phyloP scores from a whole-genome alignment of 1,284 basidiomycete species.

The Boletus sp. region DNA sequence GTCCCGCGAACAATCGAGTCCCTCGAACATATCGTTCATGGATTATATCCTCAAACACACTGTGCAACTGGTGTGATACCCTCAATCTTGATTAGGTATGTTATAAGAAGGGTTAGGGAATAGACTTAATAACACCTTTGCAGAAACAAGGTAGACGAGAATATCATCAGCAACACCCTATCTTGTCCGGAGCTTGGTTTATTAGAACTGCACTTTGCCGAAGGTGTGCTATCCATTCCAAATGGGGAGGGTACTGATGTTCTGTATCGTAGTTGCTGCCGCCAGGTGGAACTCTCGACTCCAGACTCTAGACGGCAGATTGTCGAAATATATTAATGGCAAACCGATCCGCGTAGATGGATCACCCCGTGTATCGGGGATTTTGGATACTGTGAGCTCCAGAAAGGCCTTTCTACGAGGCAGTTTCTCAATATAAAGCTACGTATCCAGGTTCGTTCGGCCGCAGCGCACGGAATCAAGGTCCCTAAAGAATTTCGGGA shows the following conservation, averaged over 20 bases:
- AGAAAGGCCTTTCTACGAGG: not conserved
- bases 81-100: constrained; percentile 53
- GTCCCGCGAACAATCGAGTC: constrained; percentile 76
- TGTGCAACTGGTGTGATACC: constrained; percentile 46
- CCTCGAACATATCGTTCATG: constrained; percentile 69
- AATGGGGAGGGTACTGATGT: not conserved
- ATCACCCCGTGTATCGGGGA: constrained; percentile 70
- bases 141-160: constrained; percentile 71
- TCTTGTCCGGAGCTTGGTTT: constrained; percentile 65
- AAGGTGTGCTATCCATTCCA: constrained; percentile 39
- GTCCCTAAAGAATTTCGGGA: constrained; percentile 70
- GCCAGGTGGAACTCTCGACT: constrained; percentile 63
- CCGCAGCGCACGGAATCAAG: constrained; percentile 65
- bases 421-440: not conserved
- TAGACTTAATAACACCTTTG: not conserved
- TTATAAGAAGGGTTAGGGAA: not conserved
- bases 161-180: constrained; percentile 65
- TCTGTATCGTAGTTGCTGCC: constrained; percentile 51
- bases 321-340: constrained; percentile 70
- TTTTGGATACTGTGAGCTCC: constrained; percentile 68
- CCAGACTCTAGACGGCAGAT: constrained; percentile 56
- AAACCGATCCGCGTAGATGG: constrained; percentile 72
- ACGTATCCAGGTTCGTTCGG: constrained; percentile 53
- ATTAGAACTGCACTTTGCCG: constrained; percentile 58
- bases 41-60: constrained; percentile 60